Base-by-base conservation (phyloP, 768 basidiomycete genomes). In the Suillus clintonianus region DNA sequence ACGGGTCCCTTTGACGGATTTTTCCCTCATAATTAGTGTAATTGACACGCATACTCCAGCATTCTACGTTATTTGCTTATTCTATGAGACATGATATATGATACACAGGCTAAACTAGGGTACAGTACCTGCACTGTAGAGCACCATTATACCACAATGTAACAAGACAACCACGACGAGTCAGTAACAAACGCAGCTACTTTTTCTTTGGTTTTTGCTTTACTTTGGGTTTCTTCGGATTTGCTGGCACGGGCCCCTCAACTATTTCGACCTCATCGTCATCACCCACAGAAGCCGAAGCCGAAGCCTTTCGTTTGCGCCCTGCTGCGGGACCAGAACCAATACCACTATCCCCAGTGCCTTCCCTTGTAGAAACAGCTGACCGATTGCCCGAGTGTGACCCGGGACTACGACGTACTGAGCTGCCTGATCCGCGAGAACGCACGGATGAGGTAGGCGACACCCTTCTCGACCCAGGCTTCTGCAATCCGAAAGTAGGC, bases 251-350 rank as follows among this genome's bases (percentile, higher is more conserved):
- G 11, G 85, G 78, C 0, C 82, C 85, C 43, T 85, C 83, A 4
- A 85, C 69, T 62, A 84, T 80, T 62, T 85, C 84, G 17, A 85
- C 72, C 30, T 88, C 87, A 63, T 87, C 85, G 54, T 88, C 87
- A 59, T 82, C 82, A 27, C 65, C 61, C 6, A 73, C 27, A 42
- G 56, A 76, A 69, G 79, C 77, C 72, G 56, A 76, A 69, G 79
- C 77, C 72, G 51, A 34, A 5, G 80, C 77, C 72, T 86, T 89
- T 24, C 90, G 81, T 72, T 91, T 92, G 63, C 57, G 30, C 48
- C 54, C 57, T 50, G 34, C 41, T 13, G 17, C 54, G 19, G 64
- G 53, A 39, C 41, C 48, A 53, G 62, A 19, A 19, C 63, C 59
- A 30, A 45, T 17, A 15, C 51, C 30, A 41, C 53, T 50, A 22